Conservation (phyloP, 331 rosid species). For the Phaseolus coccineus region DNA sequence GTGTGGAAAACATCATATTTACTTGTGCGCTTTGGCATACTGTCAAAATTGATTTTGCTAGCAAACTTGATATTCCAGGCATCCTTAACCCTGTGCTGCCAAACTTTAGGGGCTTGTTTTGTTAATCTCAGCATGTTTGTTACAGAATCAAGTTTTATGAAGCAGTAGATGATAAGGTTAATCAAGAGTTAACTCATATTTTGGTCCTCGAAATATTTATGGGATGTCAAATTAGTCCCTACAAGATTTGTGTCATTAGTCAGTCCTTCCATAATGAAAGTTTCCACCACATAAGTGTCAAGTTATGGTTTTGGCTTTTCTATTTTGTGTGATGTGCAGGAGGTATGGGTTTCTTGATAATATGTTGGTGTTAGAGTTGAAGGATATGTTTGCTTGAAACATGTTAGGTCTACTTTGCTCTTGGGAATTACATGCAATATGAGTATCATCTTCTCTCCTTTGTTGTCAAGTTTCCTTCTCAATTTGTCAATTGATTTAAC, state of each 20-base stretch:
- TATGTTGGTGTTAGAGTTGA: no score
- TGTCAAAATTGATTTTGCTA: slow-evolving; percentile 22
- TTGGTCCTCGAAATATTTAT: slow-evolving; percentile 18
- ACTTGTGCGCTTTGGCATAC: slow-evolving; percentile 13
- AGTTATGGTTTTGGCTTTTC: no score
- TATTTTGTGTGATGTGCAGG: no score
- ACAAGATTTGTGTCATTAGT: not conserved
- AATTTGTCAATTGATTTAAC: no score
- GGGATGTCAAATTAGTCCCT: slow-evolving; percentile 9
- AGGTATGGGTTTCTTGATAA: no score
- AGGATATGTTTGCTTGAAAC: no score
- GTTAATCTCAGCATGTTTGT: not conserved
- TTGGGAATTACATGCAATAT: no score
- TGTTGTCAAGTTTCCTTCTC: no score
- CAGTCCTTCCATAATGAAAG: not conserved
- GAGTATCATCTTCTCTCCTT: no score
- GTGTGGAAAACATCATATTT: slow-evolving; percentile 28
- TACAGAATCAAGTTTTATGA: slow-evolving; percentile 1
- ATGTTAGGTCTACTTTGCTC: no score
- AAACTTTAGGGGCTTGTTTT: slow-evolving; percentile 12
- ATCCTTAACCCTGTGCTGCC: not conserved
- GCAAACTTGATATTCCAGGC: not conserved
- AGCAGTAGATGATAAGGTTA: not conserved
- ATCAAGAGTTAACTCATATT: not conserved
- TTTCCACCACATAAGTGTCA: not conserved